Conservation (phyloP, 2,329 filamentous ascomycete species). For the Scorias spongiosa region DNA sequence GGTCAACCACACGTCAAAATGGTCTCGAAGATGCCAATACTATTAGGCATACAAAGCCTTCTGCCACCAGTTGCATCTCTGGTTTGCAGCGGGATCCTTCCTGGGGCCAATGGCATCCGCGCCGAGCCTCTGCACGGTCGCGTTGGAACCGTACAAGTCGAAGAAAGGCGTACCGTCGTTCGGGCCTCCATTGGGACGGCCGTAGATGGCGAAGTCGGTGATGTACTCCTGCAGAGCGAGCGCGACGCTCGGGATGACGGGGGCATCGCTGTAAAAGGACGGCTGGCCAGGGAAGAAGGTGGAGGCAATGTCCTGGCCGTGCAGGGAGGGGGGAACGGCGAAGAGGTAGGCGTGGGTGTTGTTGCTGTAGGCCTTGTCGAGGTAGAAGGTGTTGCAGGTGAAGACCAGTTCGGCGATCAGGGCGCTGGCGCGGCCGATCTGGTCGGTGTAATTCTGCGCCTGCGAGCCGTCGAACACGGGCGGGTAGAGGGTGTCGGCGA, state of each 20-base stretch:
- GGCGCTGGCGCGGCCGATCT: slow-evolving; percentile 28
- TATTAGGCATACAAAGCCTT: slow-evolving; percentile 25
- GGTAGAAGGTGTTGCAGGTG: slow-evolving; percentile 37
- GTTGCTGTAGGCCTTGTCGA: slow-evolving; percentile 32
- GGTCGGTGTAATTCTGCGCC: slow-evolving; percentile 27
- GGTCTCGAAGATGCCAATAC: no score
- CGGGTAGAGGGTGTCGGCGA: slow-evolving; percentile 34
- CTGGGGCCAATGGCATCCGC: slow-evolving; percentile 25
- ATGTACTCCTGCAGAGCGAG: slow-evolving; percentile 32
- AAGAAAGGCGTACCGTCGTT: slow-evolving; percentile 28
- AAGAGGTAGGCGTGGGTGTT: slow-evolving; percentile 39
- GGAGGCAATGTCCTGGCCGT: slow-evolving; percentile 38
- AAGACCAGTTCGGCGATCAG: slow-evolving; percentile 29
- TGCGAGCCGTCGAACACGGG: slow-evolving; percentile 31
- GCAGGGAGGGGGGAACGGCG: slow-evolving; percentile 36
- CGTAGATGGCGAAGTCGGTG: slow-evolving; percentile 26
- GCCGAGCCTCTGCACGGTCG: slow-evolving; percentile 30
- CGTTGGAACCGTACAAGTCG: slow-evolving; percentile 30
- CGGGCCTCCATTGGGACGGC: slow-evolving; percentile 17
- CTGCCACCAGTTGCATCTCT: slow-evolving; percentile 40
- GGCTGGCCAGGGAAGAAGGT: slow-evolving; percentile 33
- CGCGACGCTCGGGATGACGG: slow-evolving; percentile 15
- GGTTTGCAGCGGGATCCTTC: slow-evolving; percentile 32
- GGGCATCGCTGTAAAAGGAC: slow-evolving; percentile 4
- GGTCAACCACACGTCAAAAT: no score